Conservation (phyloP, 495 filamentous ascomycete genomes). For the Viridothelium virens region DNA sequence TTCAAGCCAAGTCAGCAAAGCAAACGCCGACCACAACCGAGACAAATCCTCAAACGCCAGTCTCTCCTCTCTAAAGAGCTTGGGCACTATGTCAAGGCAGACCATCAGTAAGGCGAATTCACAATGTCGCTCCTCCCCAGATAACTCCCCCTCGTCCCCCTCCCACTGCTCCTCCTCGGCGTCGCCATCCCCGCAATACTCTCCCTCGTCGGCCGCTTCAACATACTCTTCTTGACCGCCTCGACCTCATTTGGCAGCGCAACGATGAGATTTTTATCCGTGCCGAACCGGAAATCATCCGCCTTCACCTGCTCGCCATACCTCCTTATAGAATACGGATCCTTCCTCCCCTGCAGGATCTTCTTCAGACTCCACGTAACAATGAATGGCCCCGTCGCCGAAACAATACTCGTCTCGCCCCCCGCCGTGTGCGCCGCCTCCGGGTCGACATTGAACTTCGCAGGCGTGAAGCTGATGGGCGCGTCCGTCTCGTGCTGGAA, state of each 20-base stretch:
- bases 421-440: conserved; percentile 51
- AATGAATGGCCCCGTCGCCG: conserved; percentile 95
- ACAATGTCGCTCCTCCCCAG: conserved; percentile 72
- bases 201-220: conserved; percentile 85
- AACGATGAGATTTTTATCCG: conserved; percentile 95
- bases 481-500: conserved; percentile 91
- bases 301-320: conserved; percentile 93
- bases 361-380: conserved; percentile 94
- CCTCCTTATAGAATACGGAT: conserved; percentile 92
- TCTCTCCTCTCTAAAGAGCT: not conserved
- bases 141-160: conserved; percentile 42
- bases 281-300: conserved; percentile 97
- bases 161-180: conserved; percentile 29
- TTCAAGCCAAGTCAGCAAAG: too few relatives aligned
- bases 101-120: conserved; percentile 66
- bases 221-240: conserved; percentile 78
- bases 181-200: conserved; percentile 65
- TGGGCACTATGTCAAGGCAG: not conserved
- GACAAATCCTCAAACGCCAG: not conserved
- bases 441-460: conserved; percentile 66
- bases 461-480: conserved; percentile 77
- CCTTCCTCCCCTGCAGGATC: conserved; percentile 65
- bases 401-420: conserved; percentile 89
- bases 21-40: not conserved
- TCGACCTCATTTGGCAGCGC: conserved; percentile 95